Evolutionary conservation across 805 yeast species (phyloP).

Genomic region (Peterozyma toletana): DNA sequence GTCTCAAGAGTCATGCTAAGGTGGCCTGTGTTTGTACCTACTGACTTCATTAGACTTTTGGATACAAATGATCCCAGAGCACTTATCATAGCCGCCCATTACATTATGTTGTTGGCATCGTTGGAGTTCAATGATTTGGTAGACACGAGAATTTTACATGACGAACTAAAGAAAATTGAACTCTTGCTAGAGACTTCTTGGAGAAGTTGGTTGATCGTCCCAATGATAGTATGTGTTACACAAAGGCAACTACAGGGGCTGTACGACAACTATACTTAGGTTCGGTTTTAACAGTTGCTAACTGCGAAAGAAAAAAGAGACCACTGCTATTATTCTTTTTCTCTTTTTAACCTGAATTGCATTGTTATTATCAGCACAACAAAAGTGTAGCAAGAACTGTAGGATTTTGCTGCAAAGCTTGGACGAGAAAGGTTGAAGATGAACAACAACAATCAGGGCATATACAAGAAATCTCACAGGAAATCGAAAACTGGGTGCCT

Average conservation of each 20-base stretch:
- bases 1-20: background rate
- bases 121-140: background rate
- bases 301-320: no score
- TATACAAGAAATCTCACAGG: background rate
- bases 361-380: no score
- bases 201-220: conserved; percentile 3
- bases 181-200: background rate
- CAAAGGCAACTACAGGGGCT: no score
- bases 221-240: background rate
- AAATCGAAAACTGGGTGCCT: conserved; percentile 1
- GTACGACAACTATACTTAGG: no score
- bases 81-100: conserved; percentile 2
- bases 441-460: no score
- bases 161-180: background rate
- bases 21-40: conserved; percentile 1
- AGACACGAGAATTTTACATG: background rate
- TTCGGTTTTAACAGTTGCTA: no score
- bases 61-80: background rate
- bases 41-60: background rate
- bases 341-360: no score
- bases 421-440: no score
- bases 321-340: no score
- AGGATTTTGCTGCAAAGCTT: no score
- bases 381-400: no score
- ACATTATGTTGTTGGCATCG: conserved; percentile 2